phyloP scores from a whole-genome alignment of 2,329 filamentous ascomycete species.

The Zymoseptoria pseudotritici region DNA sequence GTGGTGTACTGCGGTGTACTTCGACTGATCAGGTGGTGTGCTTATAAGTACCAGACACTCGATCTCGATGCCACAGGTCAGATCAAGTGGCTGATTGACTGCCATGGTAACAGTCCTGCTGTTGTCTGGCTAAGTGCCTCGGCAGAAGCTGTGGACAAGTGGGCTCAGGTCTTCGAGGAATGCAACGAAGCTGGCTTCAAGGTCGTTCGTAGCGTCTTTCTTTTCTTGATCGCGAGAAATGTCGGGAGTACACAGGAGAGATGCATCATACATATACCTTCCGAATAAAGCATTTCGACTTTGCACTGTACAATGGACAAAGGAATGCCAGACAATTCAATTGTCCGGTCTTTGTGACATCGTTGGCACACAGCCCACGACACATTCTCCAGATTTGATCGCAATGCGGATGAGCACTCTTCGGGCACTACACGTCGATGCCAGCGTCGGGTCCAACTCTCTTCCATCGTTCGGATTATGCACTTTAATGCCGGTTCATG shows the following conservation, averaged over 20 bases:
- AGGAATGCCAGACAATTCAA: background rate
- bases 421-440: no score
- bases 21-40: background rate
- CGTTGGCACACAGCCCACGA: background rate
- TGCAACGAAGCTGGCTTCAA: background rate
- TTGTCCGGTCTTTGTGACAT: background rate
- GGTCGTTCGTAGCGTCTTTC: background rate
- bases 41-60: constrained; percentile 8
- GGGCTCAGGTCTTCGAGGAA: background rate
- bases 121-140: background rate
- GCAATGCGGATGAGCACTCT: no score
- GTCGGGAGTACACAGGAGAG: background rate
- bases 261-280: background rate
- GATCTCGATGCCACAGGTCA: constrained; percentile 12
- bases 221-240: background rate
- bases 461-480: no score
- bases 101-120: background rate
- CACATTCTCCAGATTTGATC: background rate
- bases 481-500: no score
- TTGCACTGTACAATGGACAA: background rate
- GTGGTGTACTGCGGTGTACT: background rate
- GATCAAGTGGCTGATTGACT: background rate
- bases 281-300: background rate
- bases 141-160: background rate
- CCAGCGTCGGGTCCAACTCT: no score